Evolutionary conservation across 2,329 filamentous ascomycete species (phyloP), one percentile per base, ranked within the genome.

Genomic region (Fusarium neocosmosporiellum): DNA sequence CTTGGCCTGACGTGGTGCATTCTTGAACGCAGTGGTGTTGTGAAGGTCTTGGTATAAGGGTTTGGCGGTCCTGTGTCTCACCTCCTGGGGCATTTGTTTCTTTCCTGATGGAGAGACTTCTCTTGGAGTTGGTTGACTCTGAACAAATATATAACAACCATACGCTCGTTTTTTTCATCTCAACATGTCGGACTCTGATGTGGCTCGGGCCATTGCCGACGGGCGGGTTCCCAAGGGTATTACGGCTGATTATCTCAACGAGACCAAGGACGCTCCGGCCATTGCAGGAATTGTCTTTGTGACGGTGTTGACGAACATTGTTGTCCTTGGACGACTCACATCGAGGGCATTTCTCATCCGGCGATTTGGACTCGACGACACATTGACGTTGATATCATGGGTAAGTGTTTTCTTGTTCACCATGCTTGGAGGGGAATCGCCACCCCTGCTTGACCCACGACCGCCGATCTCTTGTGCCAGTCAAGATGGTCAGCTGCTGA

Each of bases 271-370:
- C 59, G 67, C 71, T 9, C 70, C 81, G 1, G 79, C 84, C 7
- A 82, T 85, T 69, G 77, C 78, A 6, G 83, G 81, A 2, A 84
- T 84, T 36, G 77, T 84, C 20, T 75, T 84, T 58, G 78, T 85
- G 33, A 77, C 80, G 2, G 75, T 75, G 16, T 22, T 85, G 41
- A 80, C 82, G 2, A 76, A 75, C 50, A 46, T 82, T 1, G 59
- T 85, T 20, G 82, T 85, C 1, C 65, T 80, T 2, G 73, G 78
- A 9, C 78, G 84, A 22, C 72, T 82, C 33, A 66, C 78, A 27
- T 83, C 83, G 2, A 77, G 84, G 46, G 68, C 77, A 8, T 79
- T 82, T 14, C 71, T 85, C 9, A 76, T 83, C 9, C 79, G 79
- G 36, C 78, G 79, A 3, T 79, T 84, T 37, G 83, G 83, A 1